Base-by-base conservation (phyloP, 2,329 filamentous ascomycete species). In the Aspergillus quadrilineatus region DNA sequence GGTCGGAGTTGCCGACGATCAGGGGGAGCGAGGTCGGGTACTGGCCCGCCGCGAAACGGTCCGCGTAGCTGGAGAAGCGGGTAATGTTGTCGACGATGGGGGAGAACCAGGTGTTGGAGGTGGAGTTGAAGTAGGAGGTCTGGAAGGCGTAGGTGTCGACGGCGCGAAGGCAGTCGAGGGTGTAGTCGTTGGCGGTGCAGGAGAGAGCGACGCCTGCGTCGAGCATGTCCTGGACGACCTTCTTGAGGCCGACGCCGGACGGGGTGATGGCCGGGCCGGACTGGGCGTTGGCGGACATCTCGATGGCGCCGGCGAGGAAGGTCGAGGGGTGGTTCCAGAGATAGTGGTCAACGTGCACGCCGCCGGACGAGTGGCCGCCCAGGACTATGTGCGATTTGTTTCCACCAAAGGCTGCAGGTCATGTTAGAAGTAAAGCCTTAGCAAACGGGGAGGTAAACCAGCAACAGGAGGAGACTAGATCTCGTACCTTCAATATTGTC, bases 251-350 rank as follows among this genome's bases (percentile, higher is more conserved):
- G n/a, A 64, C 61, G 4, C 63, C 63, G 1, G 53, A n/a, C 15
- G 63, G 60, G 6, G 63, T 50, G 36, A 49, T 39, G 10, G 58
- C 63, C 14, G 63, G 63, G 9, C 63, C 63, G 4, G 63, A 65
- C 47, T 59, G 50, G 10, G 61, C 62, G 22, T 65, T 65, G 44
- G 63, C 63, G 5, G 63, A 65, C 63, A 65, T 64, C 53, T 65
- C 63, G 9, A 64, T 57, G 10, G 63, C 63, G 44, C 63, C 62
- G 4, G 63, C 63, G 15, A 65, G 42, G 56, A 62, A 64, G 39
- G 63, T 65, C 1, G 60, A 29, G 6, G 63, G 63, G 49, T 65
- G 63, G 29, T 58, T 65, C 63, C 63, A 65, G 56, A 65, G 59
- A 34, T 65, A 65, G 55, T 65, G 56, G 42, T 65, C 63, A 32